Conservation (phyloP, 345 rosid species). For the Rhizophora mangle region DNA sequence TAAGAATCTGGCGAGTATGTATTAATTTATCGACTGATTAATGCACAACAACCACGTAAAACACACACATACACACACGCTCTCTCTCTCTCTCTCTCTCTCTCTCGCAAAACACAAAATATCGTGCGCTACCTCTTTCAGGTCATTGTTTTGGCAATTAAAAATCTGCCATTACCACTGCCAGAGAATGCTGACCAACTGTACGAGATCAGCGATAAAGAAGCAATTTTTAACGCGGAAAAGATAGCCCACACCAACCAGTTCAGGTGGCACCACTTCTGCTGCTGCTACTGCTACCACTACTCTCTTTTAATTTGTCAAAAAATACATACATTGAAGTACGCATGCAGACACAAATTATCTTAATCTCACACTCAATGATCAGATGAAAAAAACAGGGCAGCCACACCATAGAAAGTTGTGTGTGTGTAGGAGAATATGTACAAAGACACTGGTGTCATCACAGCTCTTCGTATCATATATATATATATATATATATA, state of each 20-base stretch:
- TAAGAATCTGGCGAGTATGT: slow-evolving; percentile 35
- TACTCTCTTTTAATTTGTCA: background rate
- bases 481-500: too few relatives aligned
- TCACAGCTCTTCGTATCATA: too few relatives aligned
- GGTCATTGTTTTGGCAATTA: slow-evolving; percentile 40
- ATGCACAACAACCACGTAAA: background rate
- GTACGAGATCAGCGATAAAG: slow-evolving; percentile 34
- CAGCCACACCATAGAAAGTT: too few relatives aligned
- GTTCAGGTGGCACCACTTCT: slow-evolving; percentile 34
- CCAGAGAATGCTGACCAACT: slow-evolving; percentile 38
- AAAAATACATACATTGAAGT: background rate
- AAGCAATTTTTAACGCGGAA: slow-evolving; percentile 9
- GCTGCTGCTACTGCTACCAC: background rate
- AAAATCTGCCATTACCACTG: slow-evolving; percentile 35
- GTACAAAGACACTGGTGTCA: too few relatives aligned
- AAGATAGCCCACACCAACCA: slow-evolving; percentile 45
- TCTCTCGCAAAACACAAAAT: too few relatives aligned
- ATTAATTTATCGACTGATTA: background rate
- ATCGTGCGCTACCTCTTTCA: background rate
- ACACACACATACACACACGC: background rate
- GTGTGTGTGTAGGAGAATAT: too few relatives aligned
- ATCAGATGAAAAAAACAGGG: too few relatives aligned
- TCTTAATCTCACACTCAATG: too few relatives aligned
- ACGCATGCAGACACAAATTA: too few relatives aligned
- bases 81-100: too few relatives aligned